Conservation (phyloP, 2,329 filamentous ascomycete genomes). For the Rasamsonia emersonii region DNA sequence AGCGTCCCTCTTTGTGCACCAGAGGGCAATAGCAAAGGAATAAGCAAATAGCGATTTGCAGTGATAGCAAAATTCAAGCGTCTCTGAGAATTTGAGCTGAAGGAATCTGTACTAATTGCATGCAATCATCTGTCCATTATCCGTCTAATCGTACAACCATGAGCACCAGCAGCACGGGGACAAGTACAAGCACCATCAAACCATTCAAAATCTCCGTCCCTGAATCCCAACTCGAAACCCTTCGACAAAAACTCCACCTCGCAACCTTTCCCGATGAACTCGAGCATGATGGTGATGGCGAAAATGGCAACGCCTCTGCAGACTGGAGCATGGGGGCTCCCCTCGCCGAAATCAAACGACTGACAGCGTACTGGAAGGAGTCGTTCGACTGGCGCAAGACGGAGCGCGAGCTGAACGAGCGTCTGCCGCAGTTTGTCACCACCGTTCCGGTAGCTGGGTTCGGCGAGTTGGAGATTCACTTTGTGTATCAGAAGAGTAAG, state of each 20-base stretch:
- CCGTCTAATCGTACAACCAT: too few species aligned
- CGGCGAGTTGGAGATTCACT: conserved; percentile 54
- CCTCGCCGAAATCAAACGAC: conserved; percentile 47
- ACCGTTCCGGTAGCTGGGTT: conserved; percentile 50
- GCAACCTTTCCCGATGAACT: conserved; percentile 51
- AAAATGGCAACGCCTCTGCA: too few species aligned
- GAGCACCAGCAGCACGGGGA: too few species aligned
- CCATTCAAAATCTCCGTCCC: conserved; percentile 46
- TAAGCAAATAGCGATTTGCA: too few species aligned
- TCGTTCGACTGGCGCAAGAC: conserved; percentile 53
- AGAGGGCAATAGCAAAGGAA: too few species aligned
- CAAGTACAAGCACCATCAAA: conserved; percentile 13
- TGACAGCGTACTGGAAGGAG: conserved; percentile 50
- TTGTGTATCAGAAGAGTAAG: conserved; percentile 50
- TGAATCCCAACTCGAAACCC: conserved; percentile 43
- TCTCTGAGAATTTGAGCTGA: too few species aligned
- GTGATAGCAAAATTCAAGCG: too few species aligned
- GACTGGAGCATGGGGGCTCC: conserved; percentile 54
- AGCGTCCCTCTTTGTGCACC: too few species aligned
- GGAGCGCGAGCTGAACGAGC: conserved; percentile 50
- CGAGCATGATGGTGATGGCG: conserved; percentile 19
- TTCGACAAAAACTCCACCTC: conserved; percentile 48
- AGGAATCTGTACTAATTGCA: too few species aligned
- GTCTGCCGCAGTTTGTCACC: conserved; percentile 51
- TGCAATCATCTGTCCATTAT: too few species aligned